Base-by-base conservation (phyloP, 768 basidiomycete genomes). In the Leccinum ochraceum region DNA sequence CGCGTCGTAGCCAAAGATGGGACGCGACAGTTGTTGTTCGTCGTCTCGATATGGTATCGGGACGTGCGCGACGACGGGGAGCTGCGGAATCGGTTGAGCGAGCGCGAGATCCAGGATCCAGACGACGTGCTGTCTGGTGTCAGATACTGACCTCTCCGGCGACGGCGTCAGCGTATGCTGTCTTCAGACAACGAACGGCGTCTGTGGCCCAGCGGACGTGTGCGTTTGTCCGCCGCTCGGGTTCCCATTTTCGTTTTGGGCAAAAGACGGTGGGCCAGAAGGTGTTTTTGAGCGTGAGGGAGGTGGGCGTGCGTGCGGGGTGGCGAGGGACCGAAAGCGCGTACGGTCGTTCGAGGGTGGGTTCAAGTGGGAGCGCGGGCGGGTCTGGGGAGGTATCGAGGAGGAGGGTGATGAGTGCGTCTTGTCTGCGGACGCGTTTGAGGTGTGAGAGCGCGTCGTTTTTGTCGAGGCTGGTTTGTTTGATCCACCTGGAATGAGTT, bases 191-290 rank as follows among this genome's bases (percentile, higher is more conserved):
- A 48, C 76, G 70, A 73, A 95, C 83, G 37, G 90, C 90, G 13
- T 86, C 78, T 66, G 81, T 80, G 2, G 94, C 89, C 95, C 96
- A 97, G 14, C 77, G 80, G 39, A 85, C 78, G 58, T 85, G 84
- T 0, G 81, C 86, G 28, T 77, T 73, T 4, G 87, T 82, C 91
- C 94, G 93, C 6, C 77, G 76, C 61, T 88, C 84, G 1, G 78
- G 74, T 60, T 90, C 88, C 66, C 82, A 84, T 69, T 86, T 91
- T 62, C 86, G 81, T 36, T 82, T 81, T 0, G 90, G 90, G 4
- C 86, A 79, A 65, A 85, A 93, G 14, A 86, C 75, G 11, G 90
- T 91, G 8, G 96, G 96, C 96, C 96, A 98, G n/a, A 92, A 75
- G 1, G 81, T 72, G 42, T 83, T 81, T 75, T 95, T 95, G 36